These are phyloP conservation scores for Russula abietina DNA, from an alignment of 768 basidiomycete species.

Conservation along the genomic window DNA sequence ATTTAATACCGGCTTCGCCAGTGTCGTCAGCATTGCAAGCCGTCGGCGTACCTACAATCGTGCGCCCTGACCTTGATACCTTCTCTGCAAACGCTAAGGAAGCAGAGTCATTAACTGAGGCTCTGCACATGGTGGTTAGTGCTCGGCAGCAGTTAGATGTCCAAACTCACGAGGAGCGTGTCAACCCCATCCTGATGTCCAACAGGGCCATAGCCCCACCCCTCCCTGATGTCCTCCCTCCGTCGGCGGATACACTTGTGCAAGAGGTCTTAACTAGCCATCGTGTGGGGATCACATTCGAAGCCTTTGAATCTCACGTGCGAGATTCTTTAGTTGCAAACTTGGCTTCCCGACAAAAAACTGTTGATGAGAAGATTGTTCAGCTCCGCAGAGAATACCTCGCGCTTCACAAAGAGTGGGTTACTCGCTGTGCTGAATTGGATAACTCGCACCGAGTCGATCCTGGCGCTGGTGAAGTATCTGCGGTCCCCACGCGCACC, in stretches of 20 bases:
- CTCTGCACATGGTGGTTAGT: slow-evolving; percentile 57
- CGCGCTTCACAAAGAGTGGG: slow-evolving; percentile 64
- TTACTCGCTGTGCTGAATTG: slow-evolving; percentile 60
- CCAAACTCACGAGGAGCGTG: slow-evolving; percentile 56
- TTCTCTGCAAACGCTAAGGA: slow-evolving; percentile 18
- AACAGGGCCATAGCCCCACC: slow-evolving; percentile 45
- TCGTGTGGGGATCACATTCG: slow-evolving; percentile 33
- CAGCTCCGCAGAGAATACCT: slow-evolving; percentile 62
- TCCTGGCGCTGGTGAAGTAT: slow-evolving; percentile 31
- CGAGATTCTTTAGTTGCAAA: slow-evolving; percentile 48
- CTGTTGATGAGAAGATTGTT: slow-evolving; percentile 48
- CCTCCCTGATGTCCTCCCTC: slow-evolving; percentile 34
- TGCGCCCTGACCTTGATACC: not conserved
- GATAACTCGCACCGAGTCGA: slow-evolving; percentile 51
- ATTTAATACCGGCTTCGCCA: slow-evolving; percentile 17
- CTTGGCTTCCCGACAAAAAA: slow-evolving; percentile 48
- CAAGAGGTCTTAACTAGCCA: slow-evolving; percentile 41
- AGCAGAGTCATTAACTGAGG: slow-evolving; percentile 43
- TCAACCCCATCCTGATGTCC: slow-evolving; percentile 55
- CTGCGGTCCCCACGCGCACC: slow-evolving; percentile 43
- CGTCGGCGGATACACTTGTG: slow-evolving; percentile 40
- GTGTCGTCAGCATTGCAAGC: slow-evolving; percentile 11
- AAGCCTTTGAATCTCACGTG: slow-evolving; percentile 34
- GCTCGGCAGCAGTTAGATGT: slow-evolving; percentile 53
- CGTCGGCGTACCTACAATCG: slow-evolving; percentile 6